phyloP scores from a whole-genome alignment of 495 filamentous ascomycete genomes.

The Pyrenula aspistea region DNA sequence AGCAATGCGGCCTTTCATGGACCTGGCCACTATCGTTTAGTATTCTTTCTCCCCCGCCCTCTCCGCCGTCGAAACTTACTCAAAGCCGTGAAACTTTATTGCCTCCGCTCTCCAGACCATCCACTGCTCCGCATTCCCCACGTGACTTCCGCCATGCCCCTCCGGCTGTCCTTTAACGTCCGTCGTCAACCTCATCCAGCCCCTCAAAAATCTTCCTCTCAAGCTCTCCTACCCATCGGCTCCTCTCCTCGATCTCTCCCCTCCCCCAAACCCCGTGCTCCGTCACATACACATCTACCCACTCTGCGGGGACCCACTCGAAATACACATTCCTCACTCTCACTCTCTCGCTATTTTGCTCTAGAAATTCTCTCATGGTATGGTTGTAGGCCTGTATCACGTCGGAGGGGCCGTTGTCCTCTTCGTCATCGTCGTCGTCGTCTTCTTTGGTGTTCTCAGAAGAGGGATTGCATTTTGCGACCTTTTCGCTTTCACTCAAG shows the following conservation, averaged over 20 bases:
- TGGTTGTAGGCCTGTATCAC: slow-evolving; percentile 28
- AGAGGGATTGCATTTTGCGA: slow-evolving; percentile 36
- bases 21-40: too few species aligned
- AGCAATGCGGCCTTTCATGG: too few species aligned
- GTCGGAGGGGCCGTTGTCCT: slow-evolving; percentile 37
- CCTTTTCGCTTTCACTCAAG: slow-evolving; percentile 47
- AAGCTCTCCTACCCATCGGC: slow-evolving; percentile 15
- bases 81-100: too few species aligned
- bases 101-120: too few species aligned
- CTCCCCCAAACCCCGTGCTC: slow-evolving; percentile 31
- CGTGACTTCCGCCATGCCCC: too few species aligned
- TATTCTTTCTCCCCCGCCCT: too few species aligned
- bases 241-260: slow-evolving; percentile 18
- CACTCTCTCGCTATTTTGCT: slow-evolving; percentile 13
- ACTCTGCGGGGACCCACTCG: slow-evolving; percentile 45
- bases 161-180: too few species aligned
- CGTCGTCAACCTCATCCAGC: slow-evolving; percentile 9
- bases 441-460: too few species aligned
- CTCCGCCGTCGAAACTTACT: too few species aligned
- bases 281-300: slow-evolving; percentile 44
- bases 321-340: slow-evolving; percentile 48
- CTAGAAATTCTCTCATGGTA: slow-evolving; percentile 13
- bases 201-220: slow-evolving; percentile 21
- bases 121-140: too few species aligned
- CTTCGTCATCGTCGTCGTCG: slow-evolving; percentile 17